These are phyloP conservation scores for Phytomonas francai DNA, from an alignment of 208 protist species.

Conservation along the genomic window DNA sequence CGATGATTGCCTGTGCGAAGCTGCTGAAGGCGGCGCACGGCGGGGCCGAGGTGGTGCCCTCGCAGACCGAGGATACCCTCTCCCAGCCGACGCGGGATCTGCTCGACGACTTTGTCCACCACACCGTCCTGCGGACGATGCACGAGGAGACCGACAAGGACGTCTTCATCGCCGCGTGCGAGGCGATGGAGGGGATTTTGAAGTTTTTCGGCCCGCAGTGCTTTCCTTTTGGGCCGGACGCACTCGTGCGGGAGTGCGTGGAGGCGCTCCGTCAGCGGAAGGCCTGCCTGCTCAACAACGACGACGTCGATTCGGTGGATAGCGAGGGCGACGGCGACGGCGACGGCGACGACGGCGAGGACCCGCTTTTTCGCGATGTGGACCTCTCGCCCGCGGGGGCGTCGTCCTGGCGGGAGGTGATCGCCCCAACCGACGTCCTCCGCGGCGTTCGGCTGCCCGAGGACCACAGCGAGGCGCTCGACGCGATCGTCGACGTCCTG, in stretches of 20 bases:
- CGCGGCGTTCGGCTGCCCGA: conserved; percentile 26
- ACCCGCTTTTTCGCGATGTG: conserved; percentile 15
- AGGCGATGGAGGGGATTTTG: conserved; percentile 47
- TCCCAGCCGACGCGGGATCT: conserved; percentile 28
- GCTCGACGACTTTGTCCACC: conserved; percentile 40
- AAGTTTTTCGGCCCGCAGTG: conserved; percentile 70
- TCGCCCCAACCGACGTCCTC: conserved; percentile 12
- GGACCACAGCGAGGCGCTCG: conserved; percentile 69
- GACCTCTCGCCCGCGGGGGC: conserved; percentile 20
- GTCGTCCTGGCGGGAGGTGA: conserved; percentile 11
- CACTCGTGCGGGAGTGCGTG: conserved; percentile 35
- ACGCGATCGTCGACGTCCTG: conserved; percentile 52
- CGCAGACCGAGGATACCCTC: conserved; percentile 40
- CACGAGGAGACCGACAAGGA: conserved; percentile 57
- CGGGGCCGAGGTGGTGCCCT: conserved; percentile 4
- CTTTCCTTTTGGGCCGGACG: conserved; percentile 29
- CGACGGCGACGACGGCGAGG: neutral
- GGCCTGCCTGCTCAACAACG: conserved; percentile 36
- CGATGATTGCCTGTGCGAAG: conserved; percentile 47
- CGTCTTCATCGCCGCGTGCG: conserved; percentile 64
- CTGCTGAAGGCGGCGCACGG: conserved; percentile 50
- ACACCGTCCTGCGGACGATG: conserved; percentile 37
- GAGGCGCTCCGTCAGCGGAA: conserved; percentile 45
- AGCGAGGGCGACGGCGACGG: conserved; percentile 33
- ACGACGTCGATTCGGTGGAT: conserved; percentile 23